A percentile compares a stretch with the other conserved stretches of the same genome.
These are phyloP conservation scores for Umbellularia californica DNA, from an alignment of 164 flowering plant species.

Conservation along the genomic window DNA sequence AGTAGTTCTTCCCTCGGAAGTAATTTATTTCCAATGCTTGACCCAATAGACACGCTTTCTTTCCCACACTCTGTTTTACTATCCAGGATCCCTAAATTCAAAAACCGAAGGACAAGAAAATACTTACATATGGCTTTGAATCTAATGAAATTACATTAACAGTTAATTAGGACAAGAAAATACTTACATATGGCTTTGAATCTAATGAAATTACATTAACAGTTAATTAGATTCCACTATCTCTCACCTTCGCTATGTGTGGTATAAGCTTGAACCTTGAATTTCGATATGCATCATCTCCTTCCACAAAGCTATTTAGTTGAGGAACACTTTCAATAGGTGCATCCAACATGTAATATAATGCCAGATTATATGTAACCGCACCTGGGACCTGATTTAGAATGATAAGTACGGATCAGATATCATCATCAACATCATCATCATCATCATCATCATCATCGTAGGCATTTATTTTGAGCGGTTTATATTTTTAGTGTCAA, in stretches of 20 bases:
- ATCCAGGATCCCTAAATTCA: constrained; percentile 82
- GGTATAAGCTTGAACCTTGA: constrained; percentile 95
- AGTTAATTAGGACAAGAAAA: background rate
- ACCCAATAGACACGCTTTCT: constrained; percentile 84
- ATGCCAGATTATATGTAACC: constrained; percentile 57
- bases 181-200: background rate
- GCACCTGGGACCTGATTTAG: constrained; percentile 74
- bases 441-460: too few relatives aligned
- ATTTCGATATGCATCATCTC: constrained; percentile 83
- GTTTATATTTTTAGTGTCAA: too few relatives aligned
- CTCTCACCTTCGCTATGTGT: constrained; percentile 72
- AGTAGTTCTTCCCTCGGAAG: constrained; percentile 74
- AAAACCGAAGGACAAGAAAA: background rate
- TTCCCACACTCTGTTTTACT: constrained; percentile 95
- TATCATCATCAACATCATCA: too few relatives aligned
- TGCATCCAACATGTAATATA: constrained; percentile 67
- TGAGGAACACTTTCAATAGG: constrained; percentile 60
- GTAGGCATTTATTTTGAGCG: too few relatives aligned
- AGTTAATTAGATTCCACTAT: constrained; percentile 5
- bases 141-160: background rate
- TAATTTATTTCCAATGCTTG: constrained; percentile 84
- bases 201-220: background rate
- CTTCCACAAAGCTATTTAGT: constrained; percentile 65
- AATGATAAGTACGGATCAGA: background rate
- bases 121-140: background rate